Evolutionary conservation across 257 asterid genomes (phyloP).

Genomic region (Salvia rosmarinus): DNA sequence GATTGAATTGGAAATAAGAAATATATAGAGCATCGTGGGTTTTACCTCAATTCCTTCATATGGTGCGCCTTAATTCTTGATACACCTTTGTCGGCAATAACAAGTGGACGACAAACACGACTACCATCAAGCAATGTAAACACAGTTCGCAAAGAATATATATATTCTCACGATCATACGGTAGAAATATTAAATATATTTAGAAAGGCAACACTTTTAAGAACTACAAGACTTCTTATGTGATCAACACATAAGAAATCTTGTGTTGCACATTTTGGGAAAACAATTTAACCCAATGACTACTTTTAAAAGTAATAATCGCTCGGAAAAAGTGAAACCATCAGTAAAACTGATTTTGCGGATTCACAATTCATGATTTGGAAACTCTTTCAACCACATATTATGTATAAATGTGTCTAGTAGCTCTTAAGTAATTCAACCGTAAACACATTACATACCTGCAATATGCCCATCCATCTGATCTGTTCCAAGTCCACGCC

Average conservation of each 20-base stretch:
- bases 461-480: slow-evolving; percentile 76
- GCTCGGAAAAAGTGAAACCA: neutral
- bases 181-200: neutral
- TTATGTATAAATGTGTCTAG: neutral
- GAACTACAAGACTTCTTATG: neutral
- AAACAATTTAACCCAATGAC: neutral
- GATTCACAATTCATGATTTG: slow-evolving; percentile 12
- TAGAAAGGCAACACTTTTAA: neutral
- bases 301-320: slow-evolving; percentile 1
- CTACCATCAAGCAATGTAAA: slow-evolving; percentile 99
- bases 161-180: slow-evolving; percentile 20
- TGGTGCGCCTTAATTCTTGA: slow-evolving; percentile 93
- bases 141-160: slow-evolving; percentile 75
- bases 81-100: slow-evolving; percentile 94
- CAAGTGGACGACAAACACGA: slow-evolving; percentile 98
- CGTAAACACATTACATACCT: too few species aligned
- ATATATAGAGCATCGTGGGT: slow-evolving; percentile 23
- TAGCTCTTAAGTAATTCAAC: neutral
- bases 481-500: slow-evolving; percentile 62
- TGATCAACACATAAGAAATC: neutral
- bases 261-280: slow-evolving; percentile 18
- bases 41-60: slow-evolving; percentile 95
- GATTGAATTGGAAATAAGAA: slow-evolving; percentile 22
- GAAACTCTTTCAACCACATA: neutral
- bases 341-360: slow-evolving; percentile 2